Evolutionary conservation across 2,329 filamentous ascomycete species (phyloP), one percentile per base, ranked within the genome.

Genomic region (Ascochyta lentis): DNA sequence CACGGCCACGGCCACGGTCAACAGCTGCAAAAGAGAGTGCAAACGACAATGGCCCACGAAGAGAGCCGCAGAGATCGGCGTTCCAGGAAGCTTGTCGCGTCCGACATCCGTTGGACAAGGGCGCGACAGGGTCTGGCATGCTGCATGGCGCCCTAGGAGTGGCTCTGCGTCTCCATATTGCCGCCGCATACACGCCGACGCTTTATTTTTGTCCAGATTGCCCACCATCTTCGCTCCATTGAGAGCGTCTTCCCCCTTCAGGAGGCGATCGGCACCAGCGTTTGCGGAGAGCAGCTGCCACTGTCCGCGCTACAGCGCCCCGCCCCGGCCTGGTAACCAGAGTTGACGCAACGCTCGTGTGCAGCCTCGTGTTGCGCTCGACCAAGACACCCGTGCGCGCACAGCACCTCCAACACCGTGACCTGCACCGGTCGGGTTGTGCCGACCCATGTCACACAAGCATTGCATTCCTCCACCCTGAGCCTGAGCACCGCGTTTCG

Each of bases 111-210:
- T 33, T 42, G 53, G 53, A 43, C 37, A 43, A 51, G 53, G 53
- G 41, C 53, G 33, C 27, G 37, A 16, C 53, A 56, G 53, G 48
- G 53, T 51, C 47, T 47, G 53, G 53, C 53, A 56, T 56, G 53
- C 50, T 6, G 16, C 4, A 31, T 16, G 49, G 51, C 43, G 49
- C 23, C 33, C 48, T 35, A 26, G 46, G 19, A 63, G 44, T 61
- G 45, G 58, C 34, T 42, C 34, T 26, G 4, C 16, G 3, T 40
- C 51, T 44, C 61, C 61, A 37, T 29, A 37, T 47, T 50, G 23
- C 47, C 60, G 55, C 61, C 59, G 59, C 49, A 37, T 50, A 54
- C 38, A 42, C 37, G 58, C 53, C 56, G 51, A 51, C 39, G 45
- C 44, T 38, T 53, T 48, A 55, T 58, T 58, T 58, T 51, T 37